A percentile compares a stretch with the other conserved stretches of the same genome.
These are phyloP conservation scores for Cetraspora pellucida DNA, from an alignment of 192 early-diverging fungal genomes.

Conservation along the genomic window DNA sequence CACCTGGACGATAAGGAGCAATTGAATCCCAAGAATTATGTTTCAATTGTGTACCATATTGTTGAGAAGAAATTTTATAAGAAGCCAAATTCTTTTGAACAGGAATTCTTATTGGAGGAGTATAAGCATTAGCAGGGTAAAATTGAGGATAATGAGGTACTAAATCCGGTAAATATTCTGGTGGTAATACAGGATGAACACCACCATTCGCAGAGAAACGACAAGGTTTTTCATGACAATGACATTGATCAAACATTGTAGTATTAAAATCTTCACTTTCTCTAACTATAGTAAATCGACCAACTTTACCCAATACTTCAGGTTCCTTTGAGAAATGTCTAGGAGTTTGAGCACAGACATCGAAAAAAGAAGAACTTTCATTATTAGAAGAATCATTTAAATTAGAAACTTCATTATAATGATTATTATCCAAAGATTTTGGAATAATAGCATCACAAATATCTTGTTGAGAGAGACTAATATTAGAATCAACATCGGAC, in stretches of 20 bases:
- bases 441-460: no score
- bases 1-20: no score
- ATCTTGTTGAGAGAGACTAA: no score
- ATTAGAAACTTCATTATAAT: not conserved
- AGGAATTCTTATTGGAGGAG: not conserved
- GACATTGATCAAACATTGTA: constrained; percentile 23
- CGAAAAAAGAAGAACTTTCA: not conserved
- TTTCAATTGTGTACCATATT: no score
- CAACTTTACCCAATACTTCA: constrained; percentile 26
- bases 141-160: not conserved
- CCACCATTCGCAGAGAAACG: constrained; percentile 1
- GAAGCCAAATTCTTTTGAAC: not conserved
- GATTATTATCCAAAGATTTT: not conserved
- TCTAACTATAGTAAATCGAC: constrained; percentile 21
- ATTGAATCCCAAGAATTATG: no score
- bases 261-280: constrained; percentile 27
- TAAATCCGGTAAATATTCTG: not conserved
- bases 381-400: not conserved
- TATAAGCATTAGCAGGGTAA: not conserved
- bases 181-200: not conserved
- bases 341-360: constrained; percentile 16
- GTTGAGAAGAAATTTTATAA: no score
- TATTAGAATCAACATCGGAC: no score
- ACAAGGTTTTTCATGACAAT: constrained; percentile 23
- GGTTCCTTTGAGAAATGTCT: not conserved